Conservation (phyloP, 805 yeast genomes). For the Starmerella ratchasimensis region DNA sequence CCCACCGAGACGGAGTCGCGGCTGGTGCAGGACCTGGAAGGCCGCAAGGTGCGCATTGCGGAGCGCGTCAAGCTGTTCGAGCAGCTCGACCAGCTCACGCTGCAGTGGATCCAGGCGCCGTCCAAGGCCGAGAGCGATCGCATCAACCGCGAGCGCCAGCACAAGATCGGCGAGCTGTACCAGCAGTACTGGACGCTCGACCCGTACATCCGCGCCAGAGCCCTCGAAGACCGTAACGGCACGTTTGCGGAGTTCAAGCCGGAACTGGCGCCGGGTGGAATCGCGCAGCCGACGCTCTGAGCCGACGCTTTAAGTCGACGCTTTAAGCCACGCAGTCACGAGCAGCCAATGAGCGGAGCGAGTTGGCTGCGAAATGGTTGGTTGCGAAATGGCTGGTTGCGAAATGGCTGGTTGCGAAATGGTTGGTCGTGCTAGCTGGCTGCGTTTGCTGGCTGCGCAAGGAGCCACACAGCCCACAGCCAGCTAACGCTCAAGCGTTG, state of each 20-base stretch:
- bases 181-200: constrained; percentile 58
- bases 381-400: too few relatives aligned
- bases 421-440: too few relatives aligned
- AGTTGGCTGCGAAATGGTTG: too few relatives aligned
- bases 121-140: constrained; percentile 32
- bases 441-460: too few relatives aligned
- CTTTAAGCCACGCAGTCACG: too few relatives aligned
- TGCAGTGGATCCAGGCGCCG: constrained; percentile 50
- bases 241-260: constrained; percentile 31
- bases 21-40: constrained; percentile 32
- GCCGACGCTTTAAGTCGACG: too few relatives aligned
- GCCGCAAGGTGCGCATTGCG: constrained; percentile 32
- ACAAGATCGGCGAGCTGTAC: constrained; percentile 39
- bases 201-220: constrained; percentile 68
- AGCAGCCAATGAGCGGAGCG: too few relatives aligned
- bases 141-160: constrained; percentile 38
- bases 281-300: constrained; percentile 17
- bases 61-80: constrained; percentile 45
- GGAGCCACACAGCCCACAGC: too few relatives aligned
- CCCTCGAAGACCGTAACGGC: constrained; percentile 70
- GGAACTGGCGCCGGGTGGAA: constrained; percentile 17
- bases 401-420: too few relatives aligned
- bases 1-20: constrained; percentile 52
- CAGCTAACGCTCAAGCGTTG: too few relatives aligned
- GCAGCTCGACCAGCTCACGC: constrained; percentile 49